A percentile compares a stretch with the other conserved stretches of the same genome.
Conservation (phyloP, 164 flowering plant genomes). For the Sextonia rubra region DNA sequence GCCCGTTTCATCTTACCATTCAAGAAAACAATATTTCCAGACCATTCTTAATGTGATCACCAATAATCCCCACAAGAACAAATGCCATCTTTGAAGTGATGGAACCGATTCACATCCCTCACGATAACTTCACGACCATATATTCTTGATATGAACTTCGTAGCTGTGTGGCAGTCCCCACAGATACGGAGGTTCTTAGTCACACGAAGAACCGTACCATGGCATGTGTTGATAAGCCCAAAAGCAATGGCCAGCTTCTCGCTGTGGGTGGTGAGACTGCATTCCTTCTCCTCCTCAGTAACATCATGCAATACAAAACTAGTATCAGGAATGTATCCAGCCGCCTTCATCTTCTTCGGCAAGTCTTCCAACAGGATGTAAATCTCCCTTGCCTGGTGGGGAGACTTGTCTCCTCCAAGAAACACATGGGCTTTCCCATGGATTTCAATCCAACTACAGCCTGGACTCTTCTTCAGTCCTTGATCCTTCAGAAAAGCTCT, state of each 20-base stretch:
- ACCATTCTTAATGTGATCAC: neutral
- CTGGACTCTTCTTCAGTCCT: slow-evolving; percentile 45
- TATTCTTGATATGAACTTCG: slow-evolving; percentile 39
- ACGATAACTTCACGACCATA: slow-evolving; percentile 42
- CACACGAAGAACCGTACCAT: slow-evolving; percentile 37
- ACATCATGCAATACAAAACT: slow-evolving; percentile 43
- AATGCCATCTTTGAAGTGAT: slow-evolving; percentile 18
- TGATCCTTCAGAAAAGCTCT: slow-evolving; percentile 27
- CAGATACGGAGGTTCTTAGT: slow-evolving; percentile 56
- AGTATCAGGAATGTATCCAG: slow-evolving; percentile 46
- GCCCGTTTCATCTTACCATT: neutral
- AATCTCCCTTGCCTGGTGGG: slow-evolving; percentile 37
- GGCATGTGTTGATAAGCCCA: slow-evolving; percentile 39
- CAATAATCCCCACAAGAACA: slow-evolving; percentile 19
- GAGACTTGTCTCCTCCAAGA: slow-evolving; percentile 45
- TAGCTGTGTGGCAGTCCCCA: slow-evolving; percentile 45
- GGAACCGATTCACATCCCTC: slow-evolving; percentile 45
- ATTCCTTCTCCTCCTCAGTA: slow-evolving; percentile 46
- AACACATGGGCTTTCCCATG: slow-evolving; percentile 42
- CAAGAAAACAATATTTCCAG: neutral
- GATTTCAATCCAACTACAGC: slow-evolving; percentile 57
- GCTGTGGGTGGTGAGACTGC: slow-evolving; percentile 26
- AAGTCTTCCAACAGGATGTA: slow-evolving; percentile 33
- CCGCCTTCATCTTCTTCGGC: slow-evolving; percentile 34
- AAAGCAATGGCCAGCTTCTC: slow-evolving; percentile 59